Percentiles rank a stretch among this genome's conserved stretches.
These are phyloP conservation scores for Clitopilus hobsonii DNA, from an alignment of 768 basidiomycete genomes.

Conservation along the genomic window DNA sequence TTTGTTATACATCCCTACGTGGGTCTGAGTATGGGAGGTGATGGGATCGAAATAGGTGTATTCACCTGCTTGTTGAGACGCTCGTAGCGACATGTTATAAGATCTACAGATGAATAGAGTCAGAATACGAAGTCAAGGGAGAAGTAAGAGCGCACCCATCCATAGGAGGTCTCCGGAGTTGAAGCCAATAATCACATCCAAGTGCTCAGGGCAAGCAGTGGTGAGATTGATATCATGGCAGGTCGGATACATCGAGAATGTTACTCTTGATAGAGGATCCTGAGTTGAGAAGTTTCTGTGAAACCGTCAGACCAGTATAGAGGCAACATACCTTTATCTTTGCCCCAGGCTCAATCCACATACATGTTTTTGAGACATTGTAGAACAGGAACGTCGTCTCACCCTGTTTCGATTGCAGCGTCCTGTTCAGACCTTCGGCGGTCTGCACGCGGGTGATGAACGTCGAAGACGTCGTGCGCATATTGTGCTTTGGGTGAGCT, in stretches of 20 bases:
- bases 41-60: neutral
- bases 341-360: slow-evolving; percentile 84
- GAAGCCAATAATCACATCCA: slow-evolving; percentile 92
- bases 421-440: slow-evolving; percentile 69
- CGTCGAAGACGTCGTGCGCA: slow-evolving; percentile 86
- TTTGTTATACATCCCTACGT: slow-evolving; percentile 69
- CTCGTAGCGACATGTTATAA: slow-evolving; percentile 73
- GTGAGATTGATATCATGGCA: slow-evolving; percentile 83
- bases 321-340: slow-evolving; percentile 65
- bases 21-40: slow-evolving; percentile 1
- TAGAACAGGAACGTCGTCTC: slow-evolving; percentile 86
- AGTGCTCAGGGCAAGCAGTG: slow-evolving; percentile 71
- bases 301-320: neutral
- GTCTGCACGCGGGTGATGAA: slow-evolving; percentile 88
- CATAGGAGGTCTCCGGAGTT: slow-evolving; percentile 93
- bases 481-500: slow-evolving; percentile 83
- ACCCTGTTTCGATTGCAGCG: slow-evolving; percentile 74
- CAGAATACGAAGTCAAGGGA: slow-evolving; percentile 5
- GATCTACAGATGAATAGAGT: slow-evolving; percentile 42
- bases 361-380: slow-evolving; percentile 77
- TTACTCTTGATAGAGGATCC: slow-evolving; percentile 85
- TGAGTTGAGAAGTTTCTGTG: slow-evolving; percentile 24
- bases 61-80: slow-evolving; percentile 83
- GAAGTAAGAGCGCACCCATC: slow-evolving; percentile 58
- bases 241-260: slow-evolving; percentile 84